Evolutionary conservation across 1,139 yeast genomes (phyloP).

Genomic region (Debaryomyces udenii): DNA sequence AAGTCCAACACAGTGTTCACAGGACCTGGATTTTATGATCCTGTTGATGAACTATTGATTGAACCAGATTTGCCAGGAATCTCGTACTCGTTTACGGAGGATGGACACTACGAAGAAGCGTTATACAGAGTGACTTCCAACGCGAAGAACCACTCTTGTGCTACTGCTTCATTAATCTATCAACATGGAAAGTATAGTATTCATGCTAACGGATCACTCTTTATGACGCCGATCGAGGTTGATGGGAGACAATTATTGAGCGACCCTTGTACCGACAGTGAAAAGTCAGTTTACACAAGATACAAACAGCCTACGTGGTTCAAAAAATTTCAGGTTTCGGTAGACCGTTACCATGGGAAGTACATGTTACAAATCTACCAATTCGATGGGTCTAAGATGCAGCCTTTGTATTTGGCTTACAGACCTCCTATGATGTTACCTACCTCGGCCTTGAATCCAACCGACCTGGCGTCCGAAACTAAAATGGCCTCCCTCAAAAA

Average conservation of each 20-base stretch:
- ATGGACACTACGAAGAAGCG: conserved; percentile 91
- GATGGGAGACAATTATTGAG: conserved; percentile 93
- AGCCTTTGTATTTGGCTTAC: conserved; percentile 89
- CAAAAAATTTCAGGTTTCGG: conserved; percentile 56
- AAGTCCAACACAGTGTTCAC: conserved; percentile 94
- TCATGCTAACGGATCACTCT: conserved; percentile 65
- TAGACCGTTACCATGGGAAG: conserved; percentile 84
- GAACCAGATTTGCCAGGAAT: conserved; percentile 97
- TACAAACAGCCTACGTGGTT: conserved; percentile 70
- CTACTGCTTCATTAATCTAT: conserved; percentile 76
- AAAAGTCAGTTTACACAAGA: conserved; percentile 63
- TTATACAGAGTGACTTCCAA: conserved; percentile 75
- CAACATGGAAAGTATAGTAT: conserved; percentile 87
- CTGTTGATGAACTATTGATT: conserved; percentile 87
- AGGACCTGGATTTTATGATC: conserved; percentile 96
- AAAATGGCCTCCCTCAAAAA: conserved; percentile 41
- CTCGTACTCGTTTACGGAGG: conserved; percentile 87
- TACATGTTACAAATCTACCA: conserved; percentile 73
- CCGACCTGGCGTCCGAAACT: conserved; percentile 49
- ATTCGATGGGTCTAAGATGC: conserved; percentile 81
- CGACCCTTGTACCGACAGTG: conserved; percentile 71
- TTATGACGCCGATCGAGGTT: conserved; percentile 72
- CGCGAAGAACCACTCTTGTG: conserved; percentile 76
- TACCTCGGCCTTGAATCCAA: conserved; percentile 86
- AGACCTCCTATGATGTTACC: conserved; percentile 97